Evolutionary conservation across 495 filamentous ascomycete species (phyloP).

Genomic region (Peziza echinospora): DNA sequence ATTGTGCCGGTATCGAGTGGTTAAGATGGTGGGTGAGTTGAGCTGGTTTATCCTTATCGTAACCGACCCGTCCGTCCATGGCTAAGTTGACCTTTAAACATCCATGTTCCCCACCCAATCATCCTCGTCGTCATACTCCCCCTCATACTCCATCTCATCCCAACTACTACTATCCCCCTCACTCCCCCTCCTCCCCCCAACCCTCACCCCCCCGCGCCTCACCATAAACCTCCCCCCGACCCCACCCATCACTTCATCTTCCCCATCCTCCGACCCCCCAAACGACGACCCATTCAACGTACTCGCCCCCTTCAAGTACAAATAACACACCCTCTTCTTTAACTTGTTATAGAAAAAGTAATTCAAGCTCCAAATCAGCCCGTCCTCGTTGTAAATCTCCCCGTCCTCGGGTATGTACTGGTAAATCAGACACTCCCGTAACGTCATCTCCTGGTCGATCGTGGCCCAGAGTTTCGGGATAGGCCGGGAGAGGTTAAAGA

Average conservation of each 20-base stretch:
- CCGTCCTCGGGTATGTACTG: slow-evolving; percentile 67
- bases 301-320: slow-evolving; percentile 71
- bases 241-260: neutral
- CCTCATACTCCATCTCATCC: neutral
- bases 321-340: slow-evolving; percentile 81
- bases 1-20: neutral
- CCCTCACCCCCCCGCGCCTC: neutral
- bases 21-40: neutral
- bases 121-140: neutral
- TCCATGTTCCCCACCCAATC: neutral
- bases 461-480: slow-evolving; percentile 63
- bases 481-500: slow-evolving; percentile 41
- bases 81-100: neutral
- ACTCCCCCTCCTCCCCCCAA: neutral
- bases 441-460: slow-evolving; percentile 77
- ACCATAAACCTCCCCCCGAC: neutral
- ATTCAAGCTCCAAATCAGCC: slow-evolving; percentile 81
- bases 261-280: neutral
- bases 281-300: slow-evolving; percentile 49
- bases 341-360: slow-evolving; percentile 96
- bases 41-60: neutral
- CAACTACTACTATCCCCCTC: neutral
- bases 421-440: slow-evolving; percentile 68
- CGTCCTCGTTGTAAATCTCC: slow-evolving; percentile 68
- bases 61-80: neutral